Conservation (phyloP, 2,329 filamentous ascomycete species). For the Botryosphaeria agaves region DNA sequence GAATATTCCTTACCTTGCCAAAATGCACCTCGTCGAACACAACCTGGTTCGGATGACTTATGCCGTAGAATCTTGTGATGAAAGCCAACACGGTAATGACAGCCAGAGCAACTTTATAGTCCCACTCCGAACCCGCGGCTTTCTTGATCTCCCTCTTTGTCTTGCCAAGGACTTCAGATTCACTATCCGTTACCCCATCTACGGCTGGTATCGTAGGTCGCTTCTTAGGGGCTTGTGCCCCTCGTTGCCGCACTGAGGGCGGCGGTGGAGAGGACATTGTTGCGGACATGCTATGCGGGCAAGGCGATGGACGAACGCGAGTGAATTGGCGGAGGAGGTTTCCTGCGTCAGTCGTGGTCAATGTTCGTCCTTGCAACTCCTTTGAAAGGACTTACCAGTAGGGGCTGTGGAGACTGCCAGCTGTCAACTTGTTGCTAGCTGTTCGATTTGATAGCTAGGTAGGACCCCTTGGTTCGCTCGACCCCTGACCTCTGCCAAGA, state of each 20-base stretch:
- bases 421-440: too few species aligned
- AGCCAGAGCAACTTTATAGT: constrained; percentile 63
- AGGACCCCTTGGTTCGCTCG: too few species aligned
- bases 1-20: constrained; percentile 91
- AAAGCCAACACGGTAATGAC: constrained; percentile 76
- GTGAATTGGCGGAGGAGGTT: too few species aligned
- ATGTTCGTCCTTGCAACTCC: too few species aligned
- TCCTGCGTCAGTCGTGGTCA: too few species aligned
- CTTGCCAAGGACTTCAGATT: constrained; percentile 34
- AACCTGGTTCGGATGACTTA: constrained; percentile 87
- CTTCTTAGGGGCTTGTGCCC: constrained; percentile 1
- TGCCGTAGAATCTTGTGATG: constrained; percentile 86
- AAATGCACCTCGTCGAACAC: constrained; percentile 99
- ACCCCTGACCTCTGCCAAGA: too few species aligned
- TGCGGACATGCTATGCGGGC: neutral
- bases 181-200: constrained; percentile 19
- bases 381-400: too few species aligned
- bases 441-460: neutral
- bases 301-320: neutral
- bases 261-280: constrained; percentile 3
- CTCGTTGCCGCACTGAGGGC: constrained; percentile 2
- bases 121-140: constrained; percentile 45
- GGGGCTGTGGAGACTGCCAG: neutral
- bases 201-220: neutral
- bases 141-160: constrained; percentile 20